Evolutionary conservation across 2,329 filamentous ascomycete species (phyloP), one percentile per base, ranked within the genome.

Genomic region (Pestalotiopsis sp.): DNA sequence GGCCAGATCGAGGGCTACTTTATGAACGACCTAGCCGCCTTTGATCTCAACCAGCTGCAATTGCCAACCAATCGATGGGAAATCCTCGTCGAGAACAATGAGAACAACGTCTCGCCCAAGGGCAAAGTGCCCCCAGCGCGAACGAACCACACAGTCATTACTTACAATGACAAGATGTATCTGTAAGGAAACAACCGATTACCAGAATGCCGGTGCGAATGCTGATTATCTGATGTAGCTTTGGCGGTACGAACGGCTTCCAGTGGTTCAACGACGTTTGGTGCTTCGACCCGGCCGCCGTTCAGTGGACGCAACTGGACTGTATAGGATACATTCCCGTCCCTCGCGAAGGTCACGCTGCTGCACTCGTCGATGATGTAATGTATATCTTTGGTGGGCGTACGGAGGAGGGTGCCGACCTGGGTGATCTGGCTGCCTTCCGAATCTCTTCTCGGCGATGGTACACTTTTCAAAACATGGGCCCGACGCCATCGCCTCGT

Each of bases 391-490:
- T 99, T 78, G 97, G 97, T 73, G 96, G 96, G 58, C 92, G 96
- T 68, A 98, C 94, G 0, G 94, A 98, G 76, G 94, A 98, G 73
- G 96, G 96, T 1, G 89, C 91, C 35, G 96, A 99, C 77, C 83
- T 99, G 3, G 96, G 95, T 40, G 96, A 99, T 79, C 85, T 99
- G 57, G 95, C 96, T 2, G 96, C 96, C 1, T 89, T 89, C 74
- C 81, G 86, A 65, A 89, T 89, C 68, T 89, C 91, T 0, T 94
- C 94, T 11, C 90, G 93, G 71, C 89, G 96, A 68, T 99, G 96
- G 96, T 99, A 98, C 79, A 99, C 96, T 44, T 99, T 99, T 81
- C 96, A 99, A 77, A 99, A 99, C 77, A 99, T 99, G 96, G 96
- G 96, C 0, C 94, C 94, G 3, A 97, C 94, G 1, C 96, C 96